phyloP scores from a whole-genome alignment of 108 stramenopile species.

The Nannochloropsis salina region DNA sequence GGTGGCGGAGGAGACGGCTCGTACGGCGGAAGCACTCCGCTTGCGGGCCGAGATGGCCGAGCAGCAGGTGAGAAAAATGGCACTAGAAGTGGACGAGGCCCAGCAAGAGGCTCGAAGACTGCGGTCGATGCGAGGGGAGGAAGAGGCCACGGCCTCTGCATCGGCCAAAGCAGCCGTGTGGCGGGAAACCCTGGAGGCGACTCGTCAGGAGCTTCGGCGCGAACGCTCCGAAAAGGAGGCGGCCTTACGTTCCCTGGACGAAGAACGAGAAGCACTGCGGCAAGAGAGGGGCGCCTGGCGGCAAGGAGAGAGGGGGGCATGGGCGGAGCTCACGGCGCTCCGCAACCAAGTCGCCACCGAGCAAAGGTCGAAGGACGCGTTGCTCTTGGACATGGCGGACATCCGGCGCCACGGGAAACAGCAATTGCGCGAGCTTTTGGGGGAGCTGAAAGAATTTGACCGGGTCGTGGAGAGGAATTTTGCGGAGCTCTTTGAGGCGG shows the following conservation, averaged over 20 bases:
- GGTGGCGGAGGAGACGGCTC: neutral
- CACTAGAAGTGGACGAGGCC: neutral
- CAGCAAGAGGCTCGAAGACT: neutral
- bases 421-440: neutral
- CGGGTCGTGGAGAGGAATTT: neutral
- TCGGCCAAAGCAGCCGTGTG: neutral
- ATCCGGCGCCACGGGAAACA: neutral
- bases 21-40: neutral
- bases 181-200: neutral
- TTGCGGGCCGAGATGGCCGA: conserved; percentile 4
- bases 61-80: neutral
- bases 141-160: neutral
- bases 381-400: neutral
- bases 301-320: neutral
- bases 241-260: neutral
- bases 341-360: neutral
- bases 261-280: neutral
- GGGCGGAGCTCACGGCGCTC: neutral
- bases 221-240: neutral
- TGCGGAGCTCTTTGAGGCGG: neutral
- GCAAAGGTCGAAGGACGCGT: neutral
- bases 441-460: neutral
- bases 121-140: neutral
- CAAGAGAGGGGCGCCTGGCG: neutral
- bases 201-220: neutral